Evolutionary conservation across 2,329 filamentous ascomycete genomes (phyloP), one percentile per base, ranked within the genome.

Genomic region (Cladosporium austrohemisphaericum): DNA sequence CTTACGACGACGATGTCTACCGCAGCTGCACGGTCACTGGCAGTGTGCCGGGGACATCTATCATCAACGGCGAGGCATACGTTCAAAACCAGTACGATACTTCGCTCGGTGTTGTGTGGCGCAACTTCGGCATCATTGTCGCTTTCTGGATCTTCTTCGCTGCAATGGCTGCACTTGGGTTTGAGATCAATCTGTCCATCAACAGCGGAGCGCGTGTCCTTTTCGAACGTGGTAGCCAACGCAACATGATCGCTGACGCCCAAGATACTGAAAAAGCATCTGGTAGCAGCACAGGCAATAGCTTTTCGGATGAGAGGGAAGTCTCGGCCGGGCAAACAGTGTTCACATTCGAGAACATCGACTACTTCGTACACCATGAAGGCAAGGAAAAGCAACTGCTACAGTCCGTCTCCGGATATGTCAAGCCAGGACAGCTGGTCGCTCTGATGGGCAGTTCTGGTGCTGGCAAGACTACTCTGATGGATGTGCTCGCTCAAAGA

Each of bases 361-460:
- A 46, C 7, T 46, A 46, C 14, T 46, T 46, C 16, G 43, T 46
- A 7, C 43, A 46, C 19, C 43, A 46, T 16, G 31, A 72, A 19
- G 66, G 66, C 25, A 68, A 68, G 3, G 69, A 74, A 38, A 62
- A 71, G 14, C 65, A 63, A 5, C 65, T 85, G 4, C 66, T 86
- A 10, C 73, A 81, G 51, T 73, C 83, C 49, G 78, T 86, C 4
- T 76, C 80, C 57, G 90, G 84, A 2, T 92, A 84, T 57, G 86
- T 90, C 40, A 81, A 84, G 54, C 87, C 87, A 1, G 87, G 88
- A 25, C 80, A 85, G 58, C 75, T 92, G 10, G 91, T 86, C 2
- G 86, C 87, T 2, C 72, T 93, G 1, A 90, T 93, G 85, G 88
- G 88, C 29, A 83, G 84, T 5, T 89, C 85, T 3, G 86, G 86